phyloP scores from a whole-genome alignment of 2,329 filamentous ascomycete species.

The Zasmidium citrigriseum region DNA sequence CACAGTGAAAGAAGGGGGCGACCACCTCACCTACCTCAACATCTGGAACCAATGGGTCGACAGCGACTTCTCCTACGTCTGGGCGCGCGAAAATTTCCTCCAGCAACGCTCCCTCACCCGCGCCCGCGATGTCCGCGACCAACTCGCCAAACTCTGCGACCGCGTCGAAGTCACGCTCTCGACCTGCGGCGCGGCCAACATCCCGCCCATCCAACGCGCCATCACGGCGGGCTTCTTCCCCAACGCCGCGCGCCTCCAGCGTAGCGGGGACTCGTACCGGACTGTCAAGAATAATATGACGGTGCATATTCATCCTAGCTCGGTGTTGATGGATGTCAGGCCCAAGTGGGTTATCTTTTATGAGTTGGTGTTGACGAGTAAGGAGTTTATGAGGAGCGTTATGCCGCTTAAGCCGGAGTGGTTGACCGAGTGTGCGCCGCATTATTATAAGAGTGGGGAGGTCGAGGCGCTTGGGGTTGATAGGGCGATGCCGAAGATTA shows the following conservation, averaged over 20 bases:
- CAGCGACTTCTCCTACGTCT: constrained; percentile 82
- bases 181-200: constrained; percentile 67
- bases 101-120: constrained; percentile 88
- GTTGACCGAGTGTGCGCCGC: constrained; percentile 86
- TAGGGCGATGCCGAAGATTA: constrained; percentile 68
- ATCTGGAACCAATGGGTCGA: constrained; percentile 97
- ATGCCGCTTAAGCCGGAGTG: constrained; percentile 83
- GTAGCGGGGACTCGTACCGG: constrained; percentile 83
- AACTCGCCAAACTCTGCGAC: constrained; percentile 88
- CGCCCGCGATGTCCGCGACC: constrained; percentile 87
- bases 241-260: constrained; percentile 81
- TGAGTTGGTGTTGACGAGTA: constrained; percentile 77
- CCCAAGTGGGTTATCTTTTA: constrained; percentile 89
- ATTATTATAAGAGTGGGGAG: constrained; percentile 92
- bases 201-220: constrained; percentile 80
- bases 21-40: constrained; percentile 84
- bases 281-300: constrained; percentile 88
- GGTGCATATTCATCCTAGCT: constrained; percentile 89
- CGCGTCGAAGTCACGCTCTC: constrained; percentile 77
- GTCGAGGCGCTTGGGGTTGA: constrained; percentile 76
- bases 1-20: constrained; percentile 85
- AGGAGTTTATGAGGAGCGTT: constrained; percentile 89
- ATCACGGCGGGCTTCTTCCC: constrained; percentile 92
- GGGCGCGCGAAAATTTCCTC: constrained; percentile 90
- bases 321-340: constrained; percentile 74